Percentiles rank a stretch among this genome's conserved stretches.
Conservation (phyloP, 352 stramenopile species). For the Phytophthora cactorum region DNA sequence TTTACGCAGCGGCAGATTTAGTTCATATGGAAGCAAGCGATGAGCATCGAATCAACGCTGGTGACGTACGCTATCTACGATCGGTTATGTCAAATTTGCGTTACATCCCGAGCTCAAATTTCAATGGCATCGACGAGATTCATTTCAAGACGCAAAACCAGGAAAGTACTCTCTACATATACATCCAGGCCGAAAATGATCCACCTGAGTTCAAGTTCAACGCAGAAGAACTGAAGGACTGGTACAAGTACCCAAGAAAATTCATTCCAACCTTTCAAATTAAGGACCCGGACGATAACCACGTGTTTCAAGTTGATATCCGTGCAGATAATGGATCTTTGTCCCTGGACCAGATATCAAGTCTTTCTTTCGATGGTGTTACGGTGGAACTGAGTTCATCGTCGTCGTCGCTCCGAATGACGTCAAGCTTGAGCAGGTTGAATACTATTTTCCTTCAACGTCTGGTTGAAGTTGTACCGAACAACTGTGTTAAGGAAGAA, state of each 20-base stretch:
- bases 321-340: constrained; percentile 35
- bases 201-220: constrained; percentile 33
- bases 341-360: constrained; percentile 12
- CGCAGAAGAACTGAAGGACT: constrained; percentile 23
- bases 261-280: constrained; percentile 46
- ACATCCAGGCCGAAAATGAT: constrained; percentile 40
- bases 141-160: constrained; percentile 13
- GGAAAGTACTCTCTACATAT: constrained; percentile 40
- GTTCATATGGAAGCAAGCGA: constrained; percentile 9
- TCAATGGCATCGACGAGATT: constrained; percentile 38
- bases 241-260: constrained; percentile 29
- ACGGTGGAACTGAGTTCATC: constrained; percentile 17
- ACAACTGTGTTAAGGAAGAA: not conserved
- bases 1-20: constrained; percentile 13
- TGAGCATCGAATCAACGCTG: constrained; percentile 15
- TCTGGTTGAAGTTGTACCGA: constrained; percentile 32
- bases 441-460: constrained; percentile 39
- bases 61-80: constrained; percentile 9
- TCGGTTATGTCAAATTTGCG: constrained; percentile 18
- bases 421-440: constrained; percentile 32
- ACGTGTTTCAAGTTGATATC: constrained; percentile 45
- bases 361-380: constrained; percentile 40
- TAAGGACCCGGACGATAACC: constrained; percentile 39
- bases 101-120: constrained; percentile 27
- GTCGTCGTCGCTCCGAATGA: constrained; percentile 20